Evolutionary conservation across 2,329 filamentous ascomycete genomes (phyloP).

Genomic region (Ascochyta viciae-villosae): DNA sequence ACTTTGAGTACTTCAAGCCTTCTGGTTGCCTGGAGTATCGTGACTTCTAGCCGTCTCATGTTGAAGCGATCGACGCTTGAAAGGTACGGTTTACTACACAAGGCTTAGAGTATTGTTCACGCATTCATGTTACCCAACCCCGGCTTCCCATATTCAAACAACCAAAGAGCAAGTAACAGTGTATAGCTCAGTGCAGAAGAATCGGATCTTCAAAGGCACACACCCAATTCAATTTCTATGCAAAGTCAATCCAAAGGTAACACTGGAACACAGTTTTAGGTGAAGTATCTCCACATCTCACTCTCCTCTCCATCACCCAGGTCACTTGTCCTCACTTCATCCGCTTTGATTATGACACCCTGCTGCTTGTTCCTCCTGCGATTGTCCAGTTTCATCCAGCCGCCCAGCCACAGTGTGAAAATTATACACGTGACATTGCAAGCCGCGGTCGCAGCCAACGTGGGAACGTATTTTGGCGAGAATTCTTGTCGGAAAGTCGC

Average conservation of each 20-base stretch:
- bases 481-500: conserved; percentile 58
- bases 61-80: too few relatives aligned
- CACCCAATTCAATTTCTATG: too few relatives aligned
- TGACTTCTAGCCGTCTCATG: too few relatives aligned
- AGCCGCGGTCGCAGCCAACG: conserved; percentile 53
- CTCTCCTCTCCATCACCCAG: conserved; percentile 50
- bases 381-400: conserved; percentile 58
- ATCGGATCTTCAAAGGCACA: too few relatives aligned
- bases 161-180: too few relatives aligned
- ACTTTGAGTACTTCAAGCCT: too few relatives aligned
- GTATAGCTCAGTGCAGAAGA: too few relatives aligned
- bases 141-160: too few relatives aligned
- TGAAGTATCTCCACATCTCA: conserved; percentile 49
- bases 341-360: conserved; percentile 44
- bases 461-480: conserved; percentile 58
- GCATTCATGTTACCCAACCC: too few relatives aligned
- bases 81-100: too few relatives aligned
- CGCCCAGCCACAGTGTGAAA: conserved; percentile 49
- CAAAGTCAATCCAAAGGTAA: background rate
- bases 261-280: conserved; percentile 6
- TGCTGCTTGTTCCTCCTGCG: conserved; percentile 49
- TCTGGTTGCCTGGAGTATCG: too few relatives aligned
- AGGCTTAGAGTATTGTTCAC: too few relatives aligned
- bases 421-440: conserved; percentile 55
- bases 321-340: conserved; percentile 51